Evolutionary conservation across 371 early-diverging fungal species (phyloP).

Genomic region (Chytridium lagenaria): DNA sequence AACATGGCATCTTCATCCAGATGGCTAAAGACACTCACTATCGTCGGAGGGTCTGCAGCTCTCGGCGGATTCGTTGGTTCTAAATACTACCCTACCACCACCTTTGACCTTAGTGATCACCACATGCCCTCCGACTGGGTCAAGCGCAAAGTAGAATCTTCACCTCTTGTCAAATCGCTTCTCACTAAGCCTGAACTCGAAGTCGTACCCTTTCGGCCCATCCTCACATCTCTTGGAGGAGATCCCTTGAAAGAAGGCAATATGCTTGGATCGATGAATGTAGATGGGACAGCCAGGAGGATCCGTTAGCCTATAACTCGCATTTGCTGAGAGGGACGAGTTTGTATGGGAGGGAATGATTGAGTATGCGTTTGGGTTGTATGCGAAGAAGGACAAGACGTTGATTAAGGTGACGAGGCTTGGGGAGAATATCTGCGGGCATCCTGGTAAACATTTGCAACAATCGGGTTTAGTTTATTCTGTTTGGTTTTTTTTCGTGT

Average conservation of each 20-base stretch:
- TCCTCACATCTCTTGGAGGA: background rate
- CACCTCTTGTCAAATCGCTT: background rate
- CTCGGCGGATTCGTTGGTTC: background rate
- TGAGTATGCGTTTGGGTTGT: constrained; percentile 26
- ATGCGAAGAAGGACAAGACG: background rate
- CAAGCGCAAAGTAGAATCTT: background rate
- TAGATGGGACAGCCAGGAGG: constrained; percentile 18
- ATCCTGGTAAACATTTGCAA: constrained; percentile 14
- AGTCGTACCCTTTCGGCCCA: constrained; percentile 11
- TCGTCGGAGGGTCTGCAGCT: background rate
- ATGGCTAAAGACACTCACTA: background rate
- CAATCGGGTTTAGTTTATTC: no score
- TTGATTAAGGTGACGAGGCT: constrained; percentile 20
- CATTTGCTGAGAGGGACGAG: constrained; percentile 16
- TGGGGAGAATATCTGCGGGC: constrained; percentile 25
- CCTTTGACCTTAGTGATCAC: background rate
- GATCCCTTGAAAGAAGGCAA: background rate
- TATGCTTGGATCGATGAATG: constrained; percentile 2
- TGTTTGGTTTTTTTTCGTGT: no score
- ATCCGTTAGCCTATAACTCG: background rate
- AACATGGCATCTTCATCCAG: no score
- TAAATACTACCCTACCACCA: background rate
- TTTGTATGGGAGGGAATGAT: constrained; percentile 25
- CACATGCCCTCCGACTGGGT: background rate
- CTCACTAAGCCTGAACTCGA: background rate